phyloP scores from a whole-genome alignment of 345 rosid species.

The Lepidium aucheri region DNA sequence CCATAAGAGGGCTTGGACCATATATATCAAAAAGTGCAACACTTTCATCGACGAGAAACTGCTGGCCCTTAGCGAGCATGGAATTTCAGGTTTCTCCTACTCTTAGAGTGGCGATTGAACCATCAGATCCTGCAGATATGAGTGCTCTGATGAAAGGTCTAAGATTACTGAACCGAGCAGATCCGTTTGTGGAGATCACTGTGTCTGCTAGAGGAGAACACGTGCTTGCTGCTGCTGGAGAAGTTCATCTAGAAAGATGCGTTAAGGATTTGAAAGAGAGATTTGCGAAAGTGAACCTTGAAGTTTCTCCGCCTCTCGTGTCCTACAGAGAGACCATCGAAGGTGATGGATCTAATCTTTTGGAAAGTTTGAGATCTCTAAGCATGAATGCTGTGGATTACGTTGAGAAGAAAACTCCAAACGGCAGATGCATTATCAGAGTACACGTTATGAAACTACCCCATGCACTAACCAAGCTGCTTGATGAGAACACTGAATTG shows the following conservation, averaged over 20 bases:
- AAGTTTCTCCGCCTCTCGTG: conserved; percentile 88
- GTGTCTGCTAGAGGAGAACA: conserved; percentile 93
- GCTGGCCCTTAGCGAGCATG: conserved; percentile 98
- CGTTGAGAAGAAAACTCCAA: conserved; percentile 69
- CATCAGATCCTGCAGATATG: conserved; percentile 85
- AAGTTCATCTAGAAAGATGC: conserved; percentile 93
- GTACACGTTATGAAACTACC: conserved; percentile 87
- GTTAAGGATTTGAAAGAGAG: conserved; percentile 83
- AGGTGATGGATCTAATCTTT: conserved; percentile 48
- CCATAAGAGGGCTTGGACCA: conserved; percentile 89
- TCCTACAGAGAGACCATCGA: conserved; percentile 86
- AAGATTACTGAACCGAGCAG: conserved; percentile 80
- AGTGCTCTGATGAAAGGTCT: conserved; percentile 73
- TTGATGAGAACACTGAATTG: conserved; percentile 69
- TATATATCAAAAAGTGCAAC: conserved; percentile 90
- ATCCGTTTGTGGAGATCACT: conserved; percentile 85
- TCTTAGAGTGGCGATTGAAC: conserved; percentile 87
- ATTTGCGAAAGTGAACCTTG: conserved; percentile 77
- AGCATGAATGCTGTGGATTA: conserved; percentile 41
- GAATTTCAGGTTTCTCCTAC: conserved; percentile 87
- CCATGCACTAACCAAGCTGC: conserved; percentile 57
- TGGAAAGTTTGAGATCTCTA: conserved; percentile 55
- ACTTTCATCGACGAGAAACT: conserved; percentile 74
- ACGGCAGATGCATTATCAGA: conserved; percentile 64
- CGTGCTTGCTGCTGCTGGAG: conserved; percentile 93